Percentiles rank a stretch among this genome's conserved stretches.
These are phyloP conservation scores for Suillus bovinus DNA, from an alignment of 768 basidiomycete genomes.

Conservation along the genomic window DNA sequence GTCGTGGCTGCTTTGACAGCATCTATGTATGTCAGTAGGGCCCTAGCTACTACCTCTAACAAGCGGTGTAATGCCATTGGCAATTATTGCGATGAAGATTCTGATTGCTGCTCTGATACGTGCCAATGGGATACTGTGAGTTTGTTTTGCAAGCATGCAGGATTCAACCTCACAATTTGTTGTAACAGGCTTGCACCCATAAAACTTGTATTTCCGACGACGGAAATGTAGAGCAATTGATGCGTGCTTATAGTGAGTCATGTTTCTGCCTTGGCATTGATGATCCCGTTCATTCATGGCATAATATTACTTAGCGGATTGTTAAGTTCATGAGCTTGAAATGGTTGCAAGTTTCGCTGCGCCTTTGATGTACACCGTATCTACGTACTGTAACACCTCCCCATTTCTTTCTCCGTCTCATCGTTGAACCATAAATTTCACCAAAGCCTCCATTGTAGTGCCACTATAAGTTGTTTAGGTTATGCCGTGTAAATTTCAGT, in stretches of 20 bases:
- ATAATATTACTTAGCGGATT: not conserved
- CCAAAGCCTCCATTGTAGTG: not conserved
- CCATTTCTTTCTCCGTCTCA: not conserved
- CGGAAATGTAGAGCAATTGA: not conserved
- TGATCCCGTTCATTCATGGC: not conserved
- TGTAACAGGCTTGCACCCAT: not conserved
- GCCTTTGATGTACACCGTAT: not conserved
- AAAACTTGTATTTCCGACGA: not conserved
- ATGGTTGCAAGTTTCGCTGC: not conserved
- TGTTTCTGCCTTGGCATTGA: not conserved
- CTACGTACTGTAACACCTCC: not conserved
- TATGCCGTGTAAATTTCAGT: slow-evolving; percentile 31
- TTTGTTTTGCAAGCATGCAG: not conserved
- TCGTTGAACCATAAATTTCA: not conserved
- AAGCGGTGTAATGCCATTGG: not conserved
- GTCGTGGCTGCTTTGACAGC: not conserved
- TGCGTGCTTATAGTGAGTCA: not conserved
- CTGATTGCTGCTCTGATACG: not conserved
- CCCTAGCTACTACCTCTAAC: not conserved
- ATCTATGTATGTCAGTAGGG: not conserved
- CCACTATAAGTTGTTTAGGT: not conserved
- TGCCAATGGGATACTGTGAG: not conserved
- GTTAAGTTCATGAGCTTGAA: not conserved
- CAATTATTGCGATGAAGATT: not conserved
- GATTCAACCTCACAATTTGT: not conserved